Conservation (phyloP, 768 basidiomycete species). For the Termitomyces sp. region DNA sequence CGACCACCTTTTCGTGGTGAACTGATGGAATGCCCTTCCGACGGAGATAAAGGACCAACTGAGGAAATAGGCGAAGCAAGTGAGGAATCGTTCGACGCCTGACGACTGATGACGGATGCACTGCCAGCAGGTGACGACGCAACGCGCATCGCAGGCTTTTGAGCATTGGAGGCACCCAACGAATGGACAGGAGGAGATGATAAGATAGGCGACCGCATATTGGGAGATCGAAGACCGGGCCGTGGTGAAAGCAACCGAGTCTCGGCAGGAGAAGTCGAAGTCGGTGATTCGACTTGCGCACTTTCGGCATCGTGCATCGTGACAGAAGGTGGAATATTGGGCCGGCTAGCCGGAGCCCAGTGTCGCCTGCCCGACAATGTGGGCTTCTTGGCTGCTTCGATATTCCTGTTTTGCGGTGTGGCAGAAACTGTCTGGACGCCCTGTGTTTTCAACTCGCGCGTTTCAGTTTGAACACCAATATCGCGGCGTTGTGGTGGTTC, state of each 20-base stretch:
- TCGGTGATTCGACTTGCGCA: constrained; percentile 13
- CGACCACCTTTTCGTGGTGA: constrained; percentile 47
- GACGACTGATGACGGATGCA: constrained; percentile 24
- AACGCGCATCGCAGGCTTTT: constrained; percentile 12
- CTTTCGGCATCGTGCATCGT: constrained; percentile 16
- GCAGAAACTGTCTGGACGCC: constrained; percentile 51
- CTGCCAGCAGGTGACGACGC: constrained; percentile 5
- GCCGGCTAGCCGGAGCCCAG: constrained; percentile 23
- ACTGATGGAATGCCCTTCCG: constrained; percentile 31
- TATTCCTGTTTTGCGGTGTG: constrained; percentile 10
- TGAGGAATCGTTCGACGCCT: constrained; percentile 47
- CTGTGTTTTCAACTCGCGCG: constrained; percentile 47
- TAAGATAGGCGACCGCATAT: constrained; percentile 2
- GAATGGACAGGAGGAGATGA: constrained; percentile 9
- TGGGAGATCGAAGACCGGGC: constrained; percentile 6
- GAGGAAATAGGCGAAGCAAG: constrained; percentile 53
- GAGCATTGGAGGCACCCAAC: constrained; percentile 14
- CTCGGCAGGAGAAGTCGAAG: constrained; percentile 12
- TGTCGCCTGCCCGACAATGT: constrained; percentile 19
- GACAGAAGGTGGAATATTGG: constrained; percentile 17
- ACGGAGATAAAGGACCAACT: constrained; percentile 45
- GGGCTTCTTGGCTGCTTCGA: constrained; percentile 10
- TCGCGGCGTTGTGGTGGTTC: constrained; percentile 53
- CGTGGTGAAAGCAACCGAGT: constrained; percentile 1
- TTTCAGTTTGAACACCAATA: constrained; percentile 67